Base-by-base conservation (phyloP, 2,329 filamentous ascomycete species). In the Alternaria alternata region DNA sequence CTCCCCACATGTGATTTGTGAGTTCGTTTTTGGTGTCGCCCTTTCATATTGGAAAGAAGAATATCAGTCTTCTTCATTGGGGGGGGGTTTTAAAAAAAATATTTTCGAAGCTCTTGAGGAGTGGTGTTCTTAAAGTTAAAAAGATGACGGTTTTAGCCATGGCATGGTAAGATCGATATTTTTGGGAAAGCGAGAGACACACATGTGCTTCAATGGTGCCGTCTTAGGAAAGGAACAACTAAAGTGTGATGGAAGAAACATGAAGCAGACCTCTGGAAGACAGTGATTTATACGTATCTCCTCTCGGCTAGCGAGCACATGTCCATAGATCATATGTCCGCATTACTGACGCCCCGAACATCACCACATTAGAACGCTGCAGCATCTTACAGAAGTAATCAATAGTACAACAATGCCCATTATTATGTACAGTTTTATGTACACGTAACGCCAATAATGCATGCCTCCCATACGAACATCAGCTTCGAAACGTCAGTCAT, bases 381-480 rank as follows among this genome's bases (percentile, higher is more conserved):
- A 48, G n/a, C 1, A 22, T 0, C 8, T 11, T 36, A 4, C 30
- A 48, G 3, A 3, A 36, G 0, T 1, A 4, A 20, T 38, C 30
- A 49, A 49, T 7, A 38, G 46, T 49, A 49, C 32, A 49, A 38
- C 20, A 49, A 49, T 38, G 14, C 30, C 46, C 8, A 49, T 49
- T 49, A 49, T 26, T 36, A 49, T 49, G 46, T 49, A 38, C 46
- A 38, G 3, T 49, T 49, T 48, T 38, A 14, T 49, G 46, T 49
- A 38, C 46, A 49, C 46, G 20, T 26, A 49, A 38, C 46, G 46
- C 46, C 46, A 26, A 38, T 26, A 38, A 49, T 49, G 46, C 46
- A 49, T 49, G 7, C 14, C 14, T 49, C 8, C 30, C 18, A 49
- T 49, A 14, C 34, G 22, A 24, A 22, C 20, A 5, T 18, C 32